Evolutionary conservation across 1,139 yeast species (phyloP).

Genomic region (Protomyces inundatus): DNA sequence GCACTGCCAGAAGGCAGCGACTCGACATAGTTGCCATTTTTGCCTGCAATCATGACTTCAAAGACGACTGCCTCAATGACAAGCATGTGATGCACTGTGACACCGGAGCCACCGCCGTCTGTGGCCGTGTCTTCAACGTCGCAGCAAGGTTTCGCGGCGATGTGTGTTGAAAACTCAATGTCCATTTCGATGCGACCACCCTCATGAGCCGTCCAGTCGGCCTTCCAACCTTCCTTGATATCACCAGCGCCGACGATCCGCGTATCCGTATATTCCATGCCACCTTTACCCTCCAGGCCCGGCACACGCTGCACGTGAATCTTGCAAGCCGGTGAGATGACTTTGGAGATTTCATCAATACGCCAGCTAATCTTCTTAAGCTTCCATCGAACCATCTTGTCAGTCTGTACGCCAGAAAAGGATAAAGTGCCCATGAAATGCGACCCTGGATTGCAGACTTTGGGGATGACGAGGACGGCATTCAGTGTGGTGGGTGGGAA

Average conservation of each 20-base stretch:
- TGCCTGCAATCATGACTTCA: slow-evolving; percentile 56
- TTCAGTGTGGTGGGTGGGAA: slow-evolving; percentile 93
- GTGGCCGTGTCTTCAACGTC: slow-evolving; percentile 51
- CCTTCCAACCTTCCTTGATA: slow-evolving; percentile 86
- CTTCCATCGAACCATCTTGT: slow-evolving; percentile 69
- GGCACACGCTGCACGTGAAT: slow-evolving; percentile 42
- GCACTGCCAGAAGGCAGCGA: slow-evolving; percentile 64
- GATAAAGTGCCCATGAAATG: slow-evolving; percentile 75
- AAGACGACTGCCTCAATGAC: slow-evolving; percentile 88
- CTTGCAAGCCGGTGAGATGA: slow-evolving; percentile 55
- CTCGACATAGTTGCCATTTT: slow-evolving; percentile 27
- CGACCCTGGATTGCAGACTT: slow-evolving; percentile 82
- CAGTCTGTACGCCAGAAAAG: slow-evolving; percentile 65
- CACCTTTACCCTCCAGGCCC: slow-evolving; percentile 34
- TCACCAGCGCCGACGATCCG: slow-evolving; percentile 74
- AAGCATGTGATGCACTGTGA: slow-evolving; percentile 72
- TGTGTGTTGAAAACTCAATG: slow-evolving; percentile 37
- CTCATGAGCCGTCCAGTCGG: slow-evolving; percentile 55
- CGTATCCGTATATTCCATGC: slow-evolving; percentile 62
- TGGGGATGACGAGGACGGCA: slow-evolving; percentile 80
- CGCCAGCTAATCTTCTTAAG: slow-evolving; percentile 87
- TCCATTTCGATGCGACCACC: slow-evolving; percentile 33
- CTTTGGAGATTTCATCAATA: slow-evolving; percentile 72
- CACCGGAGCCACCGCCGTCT: slow-evolving; percentile 53
- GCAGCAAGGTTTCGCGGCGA: slow-evolving; percentile 42